A percentile compares a stretch with the other conserved stretches of the same genome.
Evolutionary conservation across 2,329 filamentous ascomycete species (phyloP).

Genomic region (Fusarium gaditjirri): DNA sequence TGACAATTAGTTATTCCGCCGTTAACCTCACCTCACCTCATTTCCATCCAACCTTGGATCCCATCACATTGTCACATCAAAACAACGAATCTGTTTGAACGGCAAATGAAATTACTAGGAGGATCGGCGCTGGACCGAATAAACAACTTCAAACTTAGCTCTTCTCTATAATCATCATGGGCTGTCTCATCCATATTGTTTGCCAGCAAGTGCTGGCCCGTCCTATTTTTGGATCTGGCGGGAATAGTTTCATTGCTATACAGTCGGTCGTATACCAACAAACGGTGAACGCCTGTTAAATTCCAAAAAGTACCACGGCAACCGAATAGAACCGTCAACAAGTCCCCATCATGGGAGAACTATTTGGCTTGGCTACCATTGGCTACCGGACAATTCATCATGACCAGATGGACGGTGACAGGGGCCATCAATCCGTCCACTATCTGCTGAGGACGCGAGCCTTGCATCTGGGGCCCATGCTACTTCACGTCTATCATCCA

Average conservation of each 20-base stretch:
- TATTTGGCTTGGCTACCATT: slow-evolving; percentile 25
- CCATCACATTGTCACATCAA: slow-evolving; percentile 7
- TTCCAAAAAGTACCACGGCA: slow-evolving; percentile 2
- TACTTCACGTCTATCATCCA: slow-evolving; percentile 17
- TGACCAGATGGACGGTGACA: slow-evolving; percentile 12
- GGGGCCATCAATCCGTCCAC: slow-evolving; percentile 31
- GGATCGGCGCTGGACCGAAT: slow-evolving; percentile 19
- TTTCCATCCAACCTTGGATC: slow-evolving; percentile 10
- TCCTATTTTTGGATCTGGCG: slow-evolving; percentile 20
- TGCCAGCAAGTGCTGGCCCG: slow-evolving; percentile 22
- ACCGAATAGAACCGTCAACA: slow-evolving; percentile 11
- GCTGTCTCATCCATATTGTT: slow-evolving; percentile 35
- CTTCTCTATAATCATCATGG: slow-evolving; percentile 4
- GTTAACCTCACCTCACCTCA: neutral
- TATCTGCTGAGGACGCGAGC: slow-evolving; percentile 22
- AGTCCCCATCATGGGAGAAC: neutral
- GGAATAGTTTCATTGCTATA: slow-evolving; percentile 28
- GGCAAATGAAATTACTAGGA: slow-evolving; percentile 33
- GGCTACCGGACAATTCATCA: slow-evolving; percentile 19
- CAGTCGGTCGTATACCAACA: neutral
- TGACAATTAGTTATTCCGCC: neutral
- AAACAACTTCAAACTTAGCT: slow-evolving; percentile 9
- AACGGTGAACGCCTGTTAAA: neutral
- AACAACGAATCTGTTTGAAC: slow-evolving; percentile 10
- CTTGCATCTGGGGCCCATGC: slow-evolving; percentile 18